Conservation (phyloP, 768 basidiomycete genomes). For the Dentipellis sp. region DNA sequence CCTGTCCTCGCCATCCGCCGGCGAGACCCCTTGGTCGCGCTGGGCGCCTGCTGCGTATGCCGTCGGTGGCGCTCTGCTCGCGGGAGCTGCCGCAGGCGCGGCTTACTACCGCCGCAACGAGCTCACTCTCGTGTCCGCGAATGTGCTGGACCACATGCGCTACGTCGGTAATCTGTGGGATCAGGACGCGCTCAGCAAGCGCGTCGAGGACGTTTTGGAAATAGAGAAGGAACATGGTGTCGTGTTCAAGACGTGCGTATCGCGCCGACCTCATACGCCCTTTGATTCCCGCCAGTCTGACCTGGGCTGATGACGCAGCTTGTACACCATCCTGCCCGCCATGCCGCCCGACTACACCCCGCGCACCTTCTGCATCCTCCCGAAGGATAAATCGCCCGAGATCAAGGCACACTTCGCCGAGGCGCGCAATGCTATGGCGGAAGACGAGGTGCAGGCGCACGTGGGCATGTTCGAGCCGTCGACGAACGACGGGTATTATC, state of each 20-base stretch:
- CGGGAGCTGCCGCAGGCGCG: conserved; percentile 77
- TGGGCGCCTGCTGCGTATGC: conserved; percentile 68
- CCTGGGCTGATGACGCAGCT: conserved; percentile 33
- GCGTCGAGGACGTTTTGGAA: conserved; percentile 54
- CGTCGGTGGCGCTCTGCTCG: conserved; percentile 65
- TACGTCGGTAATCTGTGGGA: conserved; percentile 87
- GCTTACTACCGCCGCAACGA: conserved; percentile 80
- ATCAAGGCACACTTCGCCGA: conserved; percentile 49
- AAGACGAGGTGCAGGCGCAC: conserved; percentile 79
- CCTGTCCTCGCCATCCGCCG: conserved; percentile 8
- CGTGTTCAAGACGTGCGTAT: conserved; percentile 61
- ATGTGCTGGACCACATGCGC: conserved; percentile 84
- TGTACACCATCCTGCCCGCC: conserved; percentile 64
- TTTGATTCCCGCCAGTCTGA: neutral
- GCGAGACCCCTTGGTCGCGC: conserved; percentile 37
- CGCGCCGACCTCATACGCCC: neutral
- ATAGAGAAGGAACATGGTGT: conserved; percentile 56
- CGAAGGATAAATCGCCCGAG: conserved; percentile 34
- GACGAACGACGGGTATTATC: conserved; percentile 87
- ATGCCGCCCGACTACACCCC: conserved; percentile 44
- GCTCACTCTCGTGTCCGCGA: conserved; percentile 56
- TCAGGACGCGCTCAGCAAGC: conserved; percentile 44
- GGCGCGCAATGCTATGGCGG: conserved; percentile 54
- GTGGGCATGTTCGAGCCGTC: conserved; percentile 78
- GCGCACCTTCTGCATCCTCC: conserved; percentile 76